phyloP scores from a whole-genome alignment of 306 rosid species.

The Parietaria judaica region DNA sequence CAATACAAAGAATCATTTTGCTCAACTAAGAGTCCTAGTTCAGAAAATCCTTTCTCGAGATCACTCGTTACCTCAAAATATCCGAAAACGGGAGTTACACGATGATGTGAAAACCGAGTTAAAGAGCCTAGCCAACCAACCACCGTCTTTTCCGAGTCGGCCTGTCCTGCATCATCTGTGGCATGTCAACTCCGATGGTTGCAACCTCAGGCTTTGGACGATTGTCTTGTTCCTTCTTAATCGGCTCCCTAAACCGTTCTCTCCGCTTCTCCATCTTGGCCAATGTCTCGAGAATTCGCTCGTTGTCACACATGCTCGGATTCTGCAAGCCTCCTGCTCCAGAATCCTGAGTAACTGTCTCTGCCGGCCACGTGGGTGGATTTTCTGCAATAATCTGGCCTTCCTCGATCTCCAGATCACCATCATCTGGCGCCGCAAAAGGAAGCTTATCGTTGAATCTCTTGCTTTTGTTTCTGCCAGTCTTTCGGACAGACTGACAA shows the following conservation, averaged over 20 bases:
- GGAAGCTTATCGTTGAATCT: conserved; percentile 26
- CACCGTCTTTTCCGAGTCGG: conserved; percentile 66
- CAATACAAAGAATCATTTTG: too few species aligned
- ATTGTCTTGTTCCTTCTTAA: conserved; percentile 41
- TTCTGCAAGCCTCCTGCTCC: conserved; percentile 13
- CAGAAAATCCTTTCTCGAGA: too few species aligned
- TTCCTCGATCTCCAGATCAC: conserved; percentile 35
- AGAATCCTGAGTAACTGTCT: conserved; percentile 23
- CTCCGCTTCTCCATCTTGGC: conserved; percentile 79
- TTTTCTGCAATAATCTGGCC: conserved; percentile 49
- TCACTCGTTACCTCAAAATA: too few species aligned
- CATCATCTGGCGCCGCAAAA: conserved; percentile 25
- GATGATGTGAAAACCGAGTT: conserved; percentile 6
- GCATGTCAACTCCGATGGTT: conserved; percentile 16
- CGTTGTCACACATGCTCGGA: conserved; percentile 31
- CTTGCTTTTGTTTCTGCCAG: conserved; percentile 12
- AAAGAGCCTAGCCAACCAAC: conserved; percentile 25
- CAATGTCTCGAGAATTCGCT: conserved; percentile 48
- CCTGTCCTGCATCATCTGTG: conserved; percentile 39
- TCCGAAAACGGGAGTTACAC: too few species aligned
- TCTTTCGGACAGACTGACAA: conserved; percentile 1
- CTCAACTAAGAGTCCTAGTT: too few species aligned
- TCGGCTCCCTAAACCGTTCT: conserved; percentile 69
- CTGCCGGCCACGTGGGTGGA: conserved; percentile 13
- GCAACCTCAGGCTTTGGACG: conserved; percentile 27